phyloP scores from a whole-genome alignment of 2,329 filamentous ascomycete genomes.

The Penicillium capsulatum region DNA sequence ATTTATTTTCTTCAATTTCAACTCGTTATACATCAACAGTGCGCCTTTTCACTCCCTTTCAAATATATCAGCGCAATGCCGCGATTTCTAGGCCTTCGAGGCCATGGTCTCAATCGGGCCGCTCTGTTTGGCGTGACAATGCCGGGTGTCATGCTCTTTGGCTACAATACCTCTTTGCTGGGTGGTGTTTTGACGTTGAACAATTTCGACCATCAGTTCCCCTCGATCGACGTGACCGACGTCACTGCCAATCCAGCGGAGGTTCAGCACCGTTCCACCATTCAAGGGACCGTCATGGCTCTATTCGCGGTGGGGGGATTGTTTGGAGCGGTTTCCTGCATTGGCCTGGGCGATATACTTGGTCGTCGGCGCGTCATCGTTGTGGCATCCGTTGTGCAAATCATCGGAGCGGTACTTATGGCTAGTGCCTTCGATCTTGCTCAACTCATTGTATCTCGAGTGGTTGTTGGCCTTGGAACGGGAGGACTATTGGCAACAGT shows the following conservation, averaged over 20 bases:
- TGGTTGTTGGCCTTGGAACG: slow-evolving; percentile 16
- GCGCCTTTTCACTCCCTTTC: too few species aligned
- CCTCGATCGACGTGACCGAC: slow-evolving; percentile 15
- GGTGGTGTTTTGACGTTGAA: slow-evolving; percentile 17
- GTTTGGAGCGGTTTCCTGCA: slow-evolving; percentile 18
- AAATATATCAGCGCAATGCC: too few species aligned
- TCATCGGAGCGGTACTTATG: slow-evolving; percentile 15
- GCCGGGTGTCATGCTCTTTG: slow-evolving; percentile 18
- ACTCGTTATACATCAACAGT: too few species aligned
- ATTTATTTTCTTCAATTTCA: too few species aligned
- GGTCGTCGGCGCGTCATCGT: slow-evolving; percentile 22
- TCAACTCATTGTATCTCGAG: slow-evolving; percentile 14
- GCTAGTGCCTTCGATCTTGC: slow-evolving; percentile 11
- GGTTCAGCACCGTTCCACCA: slow-evolving; percentile 9
- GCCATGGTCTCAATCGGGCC: slow-evolving; percentile 19
- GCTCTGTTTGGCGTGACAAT: slow-evolving; percentile 21
- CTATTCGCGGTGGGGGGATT: slow-evolving; percentile 19
- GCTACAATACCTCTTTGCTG: slow-evolving; percentile 20
- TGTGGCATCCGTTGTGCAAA: slow-evolving; percentile 14
- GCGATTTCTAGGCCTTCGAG: slow-evolving; percentile 20
- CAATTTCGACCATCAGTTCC: slow-evolving; percentile 19
- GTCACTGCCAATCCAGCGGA: not conserved
- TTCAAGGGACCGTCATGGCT: slow-evolving; percentile 19
- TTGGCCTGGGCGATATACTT: slow-evolving; percentile 20
- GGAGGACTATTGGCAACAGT: slow-evolving; percentile 17